Evolutionary conservation across 176 grass and related monocot species (phyloP).

Genomic region (Bonia amplexicaulis): DNA sequence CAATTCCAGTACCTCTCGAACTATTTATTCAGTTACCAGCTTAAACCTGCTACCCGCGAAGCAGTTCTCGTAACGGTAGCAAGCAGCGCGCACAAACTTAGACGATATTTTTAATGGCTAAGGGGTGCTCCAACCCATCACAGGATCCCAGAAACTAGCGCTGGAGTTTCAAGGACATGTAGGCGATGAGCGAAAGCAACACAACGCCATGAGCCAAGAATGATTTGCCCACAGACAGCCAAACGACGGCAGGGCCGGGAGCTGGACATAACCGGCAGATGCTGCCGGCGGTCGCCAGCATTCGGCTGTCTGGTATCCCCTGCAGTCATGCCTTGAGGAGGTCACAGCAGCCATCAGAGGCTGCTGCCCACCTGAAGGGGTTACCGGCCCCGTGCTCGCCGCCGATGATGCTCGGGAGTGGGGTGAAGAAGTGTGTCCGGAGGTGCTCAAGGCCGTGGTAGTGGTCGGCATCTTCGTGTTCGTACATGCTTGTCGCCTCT

Average conservation of each 20-base stretch:
- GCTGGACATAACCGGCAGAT: neutral
- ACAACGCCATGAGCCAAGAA: conserved; percentile 78
- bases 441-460: conserved; percentile 46
- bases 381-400: conserved; percentile 43
- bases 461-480: conserved; percentile 43
- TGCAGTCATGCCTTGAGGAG: conserved; percentile 71
- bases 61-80: neutral
- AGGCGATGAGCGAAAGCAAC: conserved; percentile 19
- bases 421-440: conserved; percentile 54
- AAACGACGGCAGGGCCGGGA: conserved; percentile 21
- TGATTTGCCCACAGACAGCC: conserved; percentile 82
- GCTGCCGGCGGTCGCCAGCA: conserved; percentile 12
- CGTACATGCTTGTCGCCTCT: conserved; percentile 72
- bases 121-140: conserved; percentile 7
- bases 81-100: neutral
- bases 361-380: conserved; percentile 56
- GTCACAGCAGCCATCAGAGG: conserved; percentile 69
- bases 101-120: neutral
- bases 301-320: conserved; percentile 32
- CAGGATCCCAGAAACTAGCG: conserved; percentile 21
- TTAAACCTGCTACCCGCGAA: neutral
- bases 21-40: conserved; percentile 13
- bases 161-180: conserved; percentile 7
- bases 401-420: conserved; percentile 51
- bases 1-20: neutral